These are phyloP conservation scores for Colletotrichum gloeosporioides DNA, from an alignment of 2,329 filamentous ascomycete species.

Conservation along the genomic window DNA sequence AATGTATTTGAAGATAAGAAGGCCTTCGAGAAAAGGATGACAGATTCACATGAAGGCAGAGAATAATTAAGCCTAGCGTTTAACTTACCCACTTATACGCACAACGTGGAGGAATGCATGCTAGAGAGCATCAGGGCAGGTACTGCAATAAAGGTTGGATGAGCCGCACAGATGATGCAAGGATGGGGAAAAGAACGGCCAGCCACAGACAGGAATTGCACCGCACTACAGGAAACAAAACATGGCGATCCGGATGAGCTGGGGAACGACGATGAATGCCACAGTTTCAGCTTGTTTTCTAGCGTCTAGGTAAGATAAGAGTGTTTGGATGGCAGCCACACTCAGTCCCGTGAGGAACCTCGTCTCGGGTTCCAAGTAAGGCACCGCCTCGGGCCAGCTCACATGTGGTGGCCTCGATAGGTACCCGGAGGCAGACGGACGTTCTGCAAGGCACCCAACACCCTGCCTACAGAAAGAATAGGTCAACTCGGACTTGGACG, in stretches of 20 bases:
- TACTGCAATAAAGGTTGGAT: not conserved
- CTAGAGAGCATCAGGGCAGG: not conserved
- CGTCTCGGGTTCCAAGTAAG: not conserved
- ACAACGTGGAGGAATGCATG: not conserved
- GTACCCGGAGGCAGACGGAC: not conserved
- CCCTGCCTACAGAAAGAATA: not conserved
- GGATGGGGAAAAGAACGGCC: not conserved
- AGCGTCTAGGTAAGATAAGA: not conserved
- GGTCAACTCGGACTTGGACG: not conserved
- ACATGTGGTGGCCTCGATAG: not conserved
- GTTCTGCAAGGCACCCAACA: not conserved
- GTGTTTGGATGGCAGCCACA: not conserved
- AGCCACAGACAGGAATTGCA: not conserved
- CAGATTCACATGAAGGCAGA: not conserved
- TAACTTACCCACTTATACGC: not conserved
- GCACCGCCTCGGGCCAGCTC: not conserved
- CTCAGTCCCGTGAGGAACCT: not conserved
- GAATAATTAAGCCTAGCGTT: not conserved
- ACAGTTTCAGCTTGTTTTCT: slow-evolving; percentile 12
- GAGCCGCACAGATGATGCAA: not conserved
- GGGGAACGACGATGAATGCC: slow-evolving; percentile 3
- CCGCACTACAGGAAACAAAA: not conserved
- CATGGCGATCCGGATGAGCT: not conserved
- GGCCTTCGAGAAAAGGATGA: not conserved
- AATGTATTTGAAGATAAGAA: not conserved